These are phyloP conservation scores for Parastagonospora nodorum DNA, from an alignment of 2,329 filamentous ascomycete species.

Conservation along the genomic window DNA sequence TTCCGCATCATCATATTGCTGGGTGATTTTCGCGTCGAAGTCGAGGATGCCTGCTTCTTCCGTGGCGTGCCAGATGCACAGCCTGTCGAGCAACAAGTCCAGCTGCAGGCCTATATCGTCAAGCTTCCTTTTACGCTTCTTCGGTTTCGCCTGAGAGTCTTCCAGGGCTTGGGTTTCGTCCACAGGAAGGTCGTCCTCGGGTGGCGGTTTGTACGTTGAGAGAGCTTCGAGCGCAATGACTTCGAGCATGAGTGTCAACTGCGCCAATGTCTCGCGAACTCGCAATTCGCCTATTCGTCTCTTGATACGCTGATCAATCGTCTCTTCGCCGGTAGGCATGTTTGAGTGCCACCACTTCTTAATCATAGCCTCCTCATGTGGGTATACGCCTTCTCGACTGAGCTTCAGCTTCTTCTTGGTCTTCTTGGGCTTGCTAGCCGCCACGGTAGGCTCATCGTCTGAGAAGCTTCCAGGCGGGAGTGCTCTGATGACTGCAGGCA, in stretches of 20 bases:
- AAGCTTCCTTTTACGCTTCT: constrained; percentile 61
- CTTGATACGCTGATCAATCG: constrained; percentile 59
- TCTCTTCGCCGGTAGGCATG: constrained; percentile 47
- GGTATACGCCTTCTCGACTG: constrained; percentile 72
- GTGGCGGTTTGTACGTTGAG: constrained; percentile 41
- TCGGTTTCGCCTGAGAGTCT: constrained; percentile 29
- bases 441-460: constrained; percentile 48
- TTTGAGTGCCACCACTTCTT: constrained; percentile 69
- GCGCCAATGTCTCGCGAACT: constrained; percentile 77
- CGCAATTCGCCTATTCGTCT: constrained; percentile 69
- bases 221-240: constrained; percentile 70
- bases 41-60: constrained; percentile 59
- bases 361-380: constrained; percentile 67
- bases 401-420: constrained; percentile 56
- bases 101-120: constrained; percentile 69
- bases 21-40: constrained; percentile 35
- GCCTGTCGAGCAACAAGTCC: constrained; percentile 75
- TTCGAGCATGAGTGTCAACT: constrained; percentile 80
- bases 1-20: constrained; percentile 28
- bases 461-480: constrained; percentile 51
- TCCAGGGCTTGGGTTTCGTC: constrained; percentile 22
- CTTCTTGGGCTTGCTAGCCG: constrained; percentile 45
- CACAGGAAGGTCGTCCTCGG: constrained; percentile 15
- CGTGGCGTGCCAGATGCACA: constrained; percentile 85
- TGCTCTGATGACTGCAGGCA: constrained; percentile 68